Base-by-base conservation (phyloP, 2,329 filamentous ascomycete species). In the Neospermospora avenae region DNA sequence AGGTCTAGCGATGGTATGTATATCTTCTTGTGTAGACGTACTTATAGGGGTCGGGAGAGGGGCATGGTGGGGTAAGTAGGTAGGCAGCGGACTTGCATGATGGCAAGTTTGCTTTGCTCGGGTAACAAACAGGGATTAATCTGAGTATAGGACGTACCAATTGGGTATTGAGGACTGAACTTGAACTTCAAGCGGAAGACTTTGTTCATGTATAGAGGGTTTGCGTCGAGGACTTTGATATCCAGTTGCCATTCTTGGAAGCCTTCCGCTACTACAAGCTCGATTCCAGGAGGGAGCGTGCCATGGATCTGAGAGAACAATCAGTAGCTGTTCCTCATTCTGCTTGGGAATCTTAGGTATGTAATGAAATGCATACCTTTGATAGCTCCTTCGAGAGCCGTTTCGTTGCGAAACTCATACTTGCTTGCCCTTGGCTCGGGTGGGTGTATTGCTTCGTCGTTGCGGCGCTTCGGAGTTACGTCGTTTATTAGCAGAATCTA, bases 211-310 rank as follows among this genome's bases (percentile, higher is more conserved):
- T 99, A 99, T 51, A 99, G 77, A 1, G 93, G 93, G 72, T 99
- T 99, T 60, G 84, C 78, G 74, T 98, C 95, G 42, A 98, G 83
- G 55, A 99, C 93, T 67, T 83, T 80, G 57, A 99, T 96, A 73
- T 99, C 96, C 77, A 98, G 86, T 54, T 87, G 80, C 96, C 95
- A 99, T 77, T 95, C 88, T 71, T 91, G 83, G 55, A 96, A 86
- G 73, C 92, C 88, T 49, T 96, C 90, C 59, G 91, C 87, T 51
- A 87, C 84, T 61, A 96, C 86, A 52, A 98, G 84, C 52, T 84
- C 81, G 74, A 99, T 96, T 56, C 86, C 85, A 18, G 85, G 84
- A 42, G 86, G 85, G 3, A 74, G 61, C 48, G 55, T 65, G 37
- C 65, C 65, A 57, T 73, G 69, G 41, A 74, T 70, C 72, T 74